Evolutionary conservation across 164 flowering plant species (phyloP).

Genomic region (Liquidambar formosana): DNA sequence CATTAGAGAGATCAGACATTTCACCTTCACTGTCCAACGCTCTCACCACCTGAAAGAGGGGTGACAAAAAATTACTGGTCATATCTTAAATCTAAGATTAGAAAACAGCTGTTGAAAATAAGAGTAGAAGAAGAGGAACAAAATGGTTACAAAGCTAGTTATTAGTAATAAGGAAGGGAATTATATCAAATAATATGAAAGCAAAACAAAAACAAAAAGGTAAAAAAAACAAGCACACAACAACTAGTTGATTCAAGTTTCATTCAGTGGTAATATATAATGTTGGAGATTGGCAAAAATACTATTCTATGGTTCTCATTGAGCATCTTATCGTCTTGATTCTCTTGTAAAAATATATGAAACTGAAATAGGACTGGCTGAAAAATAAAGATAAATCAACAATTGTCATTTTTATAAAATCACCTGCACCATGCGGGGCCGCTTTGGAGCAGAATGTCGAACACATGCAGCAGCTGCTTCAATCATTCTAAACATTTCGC

Average conservation of each 20-base stretch:
- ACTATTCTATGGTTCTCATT: background rate
- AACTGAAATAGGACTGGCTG: no score
- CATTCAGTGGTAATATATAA: no score
- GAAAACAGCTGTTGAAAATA: no score
- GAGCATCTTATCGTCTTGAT: background rate
- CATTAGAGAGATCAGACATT: slow-evolving; percentile 49
- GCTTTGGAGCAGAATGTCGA: slow-evolving; percentile 68
- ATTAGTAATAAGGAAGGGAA: background rate
- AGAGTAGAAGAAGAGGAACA: no score
- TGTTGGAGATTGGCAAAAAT: no score
- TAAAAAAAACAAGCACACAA: background rate
- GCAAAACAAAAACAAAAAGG: no score
- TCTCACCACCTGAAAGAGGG: slow-evolving; percentile 45
- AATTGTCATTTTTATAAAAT: background rate
- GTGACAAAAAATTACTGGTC: background rate
- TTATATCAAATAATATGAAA: background rate
- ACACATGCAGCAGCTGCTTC: slow-evolving; percentile 74
- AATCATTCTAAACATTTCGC: slow-evolving; percentile 60
- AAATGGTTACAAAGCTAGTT: background rate
- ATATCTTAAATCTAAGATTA: no score
- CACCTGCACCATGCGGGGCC: slow-evolving; percentile 75
- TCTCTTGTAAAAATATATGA: background rate
- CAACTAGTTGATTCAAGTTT: background rate
- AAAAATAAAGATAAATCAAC: background rate
- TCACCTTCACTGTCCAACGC: slow-evolving; percentile 49